These are phyloP conservation scores for Oryza brachyantha DNA, from an alignment of 176 grass and related monocot genomes.

Conservation along the genomic window DNA sequence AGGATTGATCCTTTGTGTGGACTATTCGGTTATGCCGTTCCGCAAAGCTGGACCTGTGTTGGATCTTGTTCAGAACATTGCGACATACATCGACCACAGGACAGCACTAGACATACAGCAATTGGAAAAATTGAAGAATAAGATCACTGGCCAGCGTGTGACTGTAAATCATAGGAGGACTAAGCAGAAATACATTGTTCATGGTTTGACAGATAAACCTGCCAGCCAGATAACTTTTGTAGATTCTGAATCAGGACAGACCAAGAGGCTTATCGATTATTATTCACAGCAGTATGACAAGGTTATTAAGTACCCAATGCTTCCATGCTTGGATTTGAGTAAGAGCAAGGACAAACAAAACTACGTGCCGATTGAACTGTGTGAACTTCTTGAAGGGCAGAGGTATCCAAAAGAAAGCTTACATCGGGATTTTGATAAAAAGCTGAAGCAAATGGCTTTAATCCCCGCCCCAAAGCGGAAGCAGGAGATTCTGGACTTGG, in stretches of 20 bases:
- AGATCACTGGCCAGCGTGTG: constrained; percentile 45
- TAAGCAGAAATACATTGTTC: constrained; percentile 46
- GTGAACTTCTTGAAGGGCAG: constrained; percentile 50
- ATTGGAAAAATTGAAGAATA: neutral
- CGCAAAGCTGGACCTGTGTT: constrained; percentile 38
- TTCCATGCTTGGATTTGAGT: constrained; percentile 65
- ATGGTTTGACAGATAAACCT: constrained; percentile 46
- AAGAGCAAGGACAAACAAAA: constrained; percentile 54
- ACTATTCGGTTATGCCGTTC: constrained; percentile 64
- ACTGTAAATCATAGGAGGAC: constrained; percentile 51
- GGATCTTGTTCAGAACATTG: constrained; percentile 5
- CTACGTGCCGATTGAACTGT: constrained; percentile 58
- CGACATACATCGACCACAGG: neutral
- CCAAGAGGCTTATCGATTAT: constrained; percentile 42
- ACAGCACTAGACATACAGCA: constrained; percentile 21
- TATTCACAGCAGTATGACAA: constrained; percentile 29
- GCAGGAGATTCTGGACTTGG: constrained; percentile 30
- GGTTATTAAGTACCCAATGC: constrained; percentile 40
- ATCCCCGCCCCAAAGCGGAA: constrained; percentile 15
- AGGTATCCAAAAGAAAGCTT: constrained; percentile 49
- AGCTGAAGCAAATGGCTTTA: constrained; percentile 8
- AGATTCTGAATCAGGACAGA: constrained; percentile 46
- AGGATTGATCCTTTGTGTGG: constrained; percentile 42
- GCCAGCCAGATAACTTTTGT: constrained; percentile 40
- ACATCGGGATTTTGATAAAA: constrained; percentile 6